phyloP scores from a whole-genome alignment of 2,329 filamentous ascomycete genomes.

The Pseudohalonectria lignicola region DNA sequence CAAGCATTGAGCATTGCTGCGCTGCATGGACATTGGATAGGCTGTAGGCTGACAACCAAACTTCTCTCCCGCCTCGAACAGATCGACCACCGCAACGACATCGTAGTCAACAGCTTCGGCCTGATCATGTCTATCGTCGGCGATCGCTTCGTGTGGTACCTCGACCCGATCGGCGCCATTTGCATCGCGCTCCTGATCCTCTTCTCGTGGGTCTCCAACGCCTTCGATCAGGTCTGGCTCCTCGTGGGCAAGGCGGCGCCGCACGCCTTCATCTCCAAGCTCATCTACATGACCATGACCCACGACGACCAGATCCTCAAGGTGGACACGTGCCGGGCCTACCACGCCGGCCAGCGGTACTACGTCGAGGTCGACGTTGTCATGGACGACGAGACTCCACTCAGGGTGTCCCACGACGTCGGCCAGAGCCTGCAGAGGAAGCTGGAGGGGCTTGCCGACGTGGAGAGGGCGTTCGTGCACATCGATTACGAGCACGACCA shows the following conservation, averaged over 20 bases:
- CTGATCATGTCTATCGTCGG: conserved; percentile 44
- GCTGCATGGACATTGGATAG: conserved; percentile 2
- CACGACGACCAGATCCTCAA: conserved; percentile 43
- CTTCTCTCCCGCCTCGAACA: too few relatives aligned
- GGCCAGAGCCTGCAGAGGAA: conserved; percentile 49
- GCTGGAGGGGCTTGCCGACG: conserved; percentile 35
- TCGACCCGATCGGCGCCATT: conserved; percentile 51
- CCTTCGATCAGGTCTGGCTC: conserved; percentile 50
- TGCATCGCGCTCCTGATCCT: conserved; percentile 49
- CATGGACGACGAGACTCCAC: conserved; percentile 41
- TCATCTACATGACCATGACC: conserved; percentile 43
- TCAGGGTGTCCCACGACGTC: conserved; percentile 48
- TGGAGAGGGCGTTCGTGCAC: conserved; percentile 33
- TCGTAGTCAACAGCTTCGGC: conserved; percentile 42
- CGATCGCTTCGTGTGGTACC: conserved; percentile 42
- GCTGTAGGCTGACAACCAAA: conserved; percentile 5
- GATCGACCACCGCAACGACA: conserved; percentile 46
- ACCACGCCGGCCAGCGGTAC: conserved; percentile 49
- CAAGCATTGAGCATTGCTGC: background rate
- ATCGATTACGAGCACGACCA: conserved; percentile 32
- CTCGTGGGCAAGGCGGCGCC: conserved; percentile 52
- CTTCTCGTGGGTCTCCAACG: conserved; percentile 49
- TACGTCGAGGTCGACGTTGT: conserved; percentile 54
- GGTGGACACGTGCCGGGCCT: conserved; percentile 49
- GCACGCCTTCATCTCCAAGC: conserved; percentile 41